Evolutionary conservation across 768 basidiomycete genomes (phyloP).

Genomic region (Amanita exitialis): DNA sequence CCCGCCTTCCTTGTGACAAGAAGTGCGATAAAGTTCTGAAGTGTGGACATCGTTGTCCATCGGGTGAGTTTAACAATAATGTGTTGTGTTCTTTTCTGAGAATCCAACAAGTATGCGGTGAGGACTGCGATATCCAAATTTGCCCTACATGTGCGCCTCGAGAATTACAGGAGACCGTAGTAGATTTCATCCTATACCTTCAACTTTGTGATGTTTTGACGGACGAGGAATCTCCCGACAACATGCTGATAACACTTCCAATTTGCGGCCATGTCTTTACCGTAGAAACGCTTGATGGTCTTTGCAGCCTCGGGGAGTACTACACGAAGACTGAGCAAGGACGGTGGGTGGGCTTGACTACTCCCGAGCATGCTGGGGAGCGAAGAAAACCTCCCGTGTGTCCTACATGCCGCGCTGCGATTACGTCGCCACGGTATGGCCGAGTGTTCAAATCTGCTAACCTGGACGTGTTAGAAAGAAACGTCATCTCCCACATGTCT

Average conservation of each 20-base stretch:
- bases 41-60: slow-evolving; percentile 62
- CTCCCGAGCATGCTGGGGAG: slow-evolving; percentile 25
- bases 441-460: slow-evolving; percentile 51
- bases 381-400: slow-evolving; percentile 39
- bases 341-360: slow-evolving; percentile 31
- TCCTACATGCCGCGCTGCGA: slow-evolving; percentile 49
- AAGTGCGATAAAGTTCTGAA: slow-evolving; percentile 35
- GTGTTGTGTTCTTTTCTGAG: not conserved
- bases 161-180: slow-evolving; percentile 29
- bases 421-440: slow-evolving; percentile 51
- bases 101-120: slow-evolving; percentile 48
- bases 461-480: slow-evolving; percentile 57
- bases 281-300: slow-evolving; percentile 60
- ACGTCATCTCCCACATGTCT: slow-evolving; percentile 45
- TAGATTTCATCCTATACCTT: slow-evolving; percentile 49
- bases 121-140: slow-evolving; percentile 43
- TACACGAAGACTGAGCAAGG: slow-evolving; percentile 31
- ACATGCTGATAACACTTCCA: slow-evolving; percentile 50
- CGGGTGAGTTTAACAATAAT: slow-evolving; percentile 29
- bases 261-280: slow-evolving; percentile 59
- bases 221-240: slow-evolving; percentile 29
- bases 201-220: slow-evolving; percentile 38
- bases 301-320: slow-evolving; percentile 38
- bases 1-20: slow-evolving; percentile 52
- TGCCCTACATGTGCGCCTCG: slow-evolving; percentile 41